These are phyloP conservation scores for Stagonosporopsis cucurbitacearum DNA, from an alignment of 2,329 filamentous ascomycete genomes.

Conservation along the genomic window DNA sequence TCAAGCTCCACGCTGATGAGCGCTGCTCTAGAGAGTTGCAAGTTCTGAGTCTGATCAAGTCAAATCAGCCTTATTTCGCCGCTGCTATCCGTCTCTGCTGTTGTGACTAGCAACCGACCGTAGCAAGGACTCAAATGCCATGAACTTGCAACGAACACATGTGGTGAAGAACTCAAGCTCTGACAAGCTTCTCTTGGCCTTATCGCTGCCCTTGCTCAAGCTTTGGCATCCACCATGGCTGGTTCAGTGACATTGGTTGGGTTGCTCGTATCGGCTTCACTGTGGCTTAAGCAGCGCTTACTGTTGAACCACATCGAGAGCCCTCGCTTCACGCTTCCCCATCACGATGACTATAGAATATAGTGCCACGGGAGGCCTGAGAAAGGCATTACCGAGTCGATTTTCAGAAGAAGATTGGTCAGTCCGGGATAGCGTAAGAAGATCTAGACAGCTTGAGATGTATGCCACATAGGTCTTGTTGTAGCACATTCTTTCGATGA, in stretches of 20 bases:
- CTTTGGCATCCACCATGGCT: background rate
- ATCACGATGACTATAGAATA: background rate
- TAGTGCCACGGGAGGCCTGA: background rate
- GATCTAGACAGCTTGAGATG: too few relatives aligned
- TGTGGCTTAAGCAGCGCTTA: conserved; percentile 4
- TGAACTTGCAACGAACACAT: background rate
- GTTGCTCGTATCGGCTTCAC: background rate
- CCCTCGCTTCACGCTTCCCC: background rate
- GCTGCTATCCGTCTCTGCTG: background rate
- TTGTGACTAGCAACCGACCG: background rate
- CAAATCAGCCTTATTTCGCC: background rate
- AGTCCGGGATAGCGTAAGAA: background rate
- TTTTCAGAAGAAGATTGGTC: background rate
- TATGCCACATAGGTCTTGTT: too few relatives aligned
- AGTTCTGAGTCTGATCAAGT: background rate
- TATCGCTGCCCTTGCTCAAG: background rate
- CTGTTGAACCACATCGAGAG: background rate
- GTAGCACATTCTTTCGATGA: background rate
- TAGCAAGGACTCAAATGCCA: background rate
- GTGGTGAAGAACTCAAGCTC: background rate
- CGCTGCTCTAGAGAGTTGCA: background rate
- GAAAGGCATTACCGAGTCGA: background rate
- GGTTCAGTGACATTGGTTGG: background rate
- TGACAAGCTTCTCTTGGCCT: conserved; percentile 9
- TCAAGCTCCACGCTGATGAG: background rate